These are phyloP conservation scores for Passalora sequoiae DNA, from an alignment of 2,329 filamentous ascomycete species.

Conservation along the genomic window DNA sequence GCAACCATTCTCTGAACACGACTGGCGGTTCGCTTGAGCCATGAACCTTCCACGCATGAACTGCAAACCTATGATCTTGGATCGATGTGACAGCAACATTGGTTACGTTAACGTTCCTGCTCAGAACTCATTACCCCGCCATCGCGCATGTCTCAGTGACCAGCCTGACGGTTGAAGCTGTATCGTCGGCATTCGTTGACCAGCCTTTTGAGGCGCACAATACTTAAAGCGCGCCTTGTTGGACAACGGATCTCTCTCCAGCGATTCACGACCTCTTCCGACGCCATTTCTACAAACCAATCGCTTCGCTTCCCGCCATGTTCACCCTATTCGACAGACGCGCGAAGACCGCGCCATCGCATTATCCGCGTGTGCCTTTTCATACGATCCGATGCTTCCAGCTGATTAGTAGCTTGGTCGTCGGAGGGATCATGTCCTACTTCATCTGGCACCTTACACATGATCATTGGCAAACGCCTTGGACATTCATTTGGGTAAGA, in stretches of 20 bases:
- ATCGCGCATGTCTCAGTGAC: background rate
- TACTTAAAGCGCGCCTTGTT: background rate
- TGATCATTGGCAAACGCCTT: constrained; percentile 51
- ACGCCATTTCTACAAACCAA: background rate
- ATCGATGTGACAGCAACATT: no score
- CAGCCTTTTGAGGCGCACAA: background rate
- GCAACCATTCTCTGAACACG: no score
- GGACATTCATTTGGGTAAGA: constrained; percentile 56
- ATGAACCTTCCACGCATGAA: no score
- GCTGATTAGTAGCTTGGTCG: constrained; percentile 44
- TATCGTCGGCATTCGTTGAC: background rate
- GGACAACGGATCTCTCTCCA: background rate
- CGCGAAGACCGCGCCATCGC: constrained; percentile 38
- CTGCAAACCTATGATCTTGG: no score
- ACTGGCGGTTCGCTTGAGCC: no score
- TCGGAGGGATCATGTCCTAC: constrained; percentile 50
- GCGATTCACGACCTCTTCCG: background rate
- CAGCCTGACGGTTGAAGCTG: background rate
- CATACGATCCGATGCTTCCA: constrained; percentile 40
- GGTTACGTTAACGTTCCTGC: background rate
- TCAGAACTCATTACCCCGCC: constrained; percentile 1
- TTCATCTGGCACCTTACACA: constrained; percentile 52
- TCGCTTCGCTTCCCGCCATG: constrained; percentile 10
- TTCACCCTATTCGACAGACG: constrained; percentile 24
- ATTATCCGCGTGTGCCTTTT: constrained; percentile 42